phyloP scores from a whole-genome alignment of 768 basidiomycete species.

The Tephrocybe rancida region DNA sequence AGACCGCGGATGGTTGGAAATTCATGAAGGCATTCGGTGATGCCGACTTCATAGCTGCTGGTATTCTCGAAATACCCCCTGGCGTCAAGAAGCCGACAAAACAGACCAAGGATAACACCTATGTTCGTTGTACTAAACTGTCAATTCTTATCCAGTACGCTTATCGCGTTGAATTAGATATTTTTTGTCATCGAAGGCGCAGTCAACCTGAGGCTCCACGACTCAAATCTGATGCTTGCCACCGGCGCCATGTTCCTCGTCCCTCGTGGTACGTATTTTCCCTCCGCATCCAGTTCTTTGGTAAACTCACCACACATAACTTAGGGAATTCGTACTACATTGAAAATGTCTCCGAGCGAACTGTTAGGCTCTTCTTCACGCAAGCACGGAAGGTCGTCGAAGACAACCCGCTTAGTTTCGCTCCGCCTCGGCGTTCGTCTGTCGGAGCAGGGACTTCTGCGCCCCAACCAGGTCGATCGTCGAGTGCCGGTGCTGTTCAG shows the following conservation, averaged over 20 bases:
- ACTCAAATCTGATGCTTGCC: conserved; percentile 74
- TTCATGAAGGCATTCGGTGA: conserved; percentile 96
- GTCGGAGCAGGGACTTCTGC: conserved; percentile 1
- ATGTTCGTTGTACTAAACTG: conserved; percentile 9
- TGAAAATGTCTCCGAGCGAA: conserved; percentile 81
- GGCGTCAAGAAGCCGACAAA: conserved; percentile 83
- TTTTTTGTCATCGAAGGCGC: conserved; percentile 85
- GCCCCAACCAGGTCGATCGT: conserved; percentile 7
- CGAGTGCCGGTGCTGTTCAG: conserved; percentile 12
- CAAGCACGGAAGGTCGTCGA: conserved; percentile 64
- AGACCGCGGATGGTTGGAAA: conserved; percentile 46
- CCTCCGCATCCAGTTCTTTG: too few species aligned
- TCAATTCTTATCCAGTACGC: not conserved
- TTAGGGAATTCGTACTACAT: conserved; percentile 69
- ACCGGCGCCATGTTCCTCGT: conserved; percentile 54
- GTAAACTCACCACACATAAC: not conserved
- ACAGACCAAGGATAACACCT: conserved; percentile 91
- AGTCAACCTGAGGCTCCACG: conserved; percentile 82
- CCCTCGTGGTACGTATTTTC: conserved; percentile 34
- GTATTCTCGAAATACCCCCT: conserved; percentile 82
- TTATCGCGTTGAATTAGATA: conserved; percentile 29
- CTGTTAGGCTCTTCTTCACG: conserved; percentile 87
- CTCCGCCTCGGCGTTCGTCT: conserved; percentile 12
- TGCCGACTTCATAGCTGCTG: conserved; percentile 89
- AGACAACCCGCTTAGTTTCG: conserved; percentile 6